Conservation (phyloP, 805 yeast genomes). For the Cyberlindnera amylophila region DNA sequence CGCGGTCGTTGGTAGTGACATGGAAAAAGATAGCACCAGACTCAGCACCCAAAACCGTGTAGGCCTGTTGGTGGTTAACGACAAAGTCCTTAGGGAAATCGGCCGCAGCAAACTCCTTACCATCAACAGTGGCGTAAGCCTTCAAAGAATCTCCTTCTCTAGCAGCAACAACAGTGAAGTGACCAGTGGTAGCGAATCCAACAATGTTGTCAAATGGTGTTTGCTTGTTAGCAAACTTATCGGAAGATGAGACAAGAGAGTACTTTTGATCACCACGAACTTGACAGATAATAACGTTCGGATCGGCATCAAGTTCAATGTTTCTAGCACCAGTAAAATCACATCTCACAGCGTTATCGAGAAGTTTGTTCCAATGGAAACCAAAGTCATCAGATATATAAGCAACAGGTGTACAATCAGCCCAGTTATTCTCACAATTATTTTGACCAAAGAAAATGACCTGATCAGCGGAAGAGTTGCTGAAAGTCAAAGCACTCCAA, state of each 20-base stretch:
- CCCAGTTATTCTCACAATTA: constrained; percentile 38
- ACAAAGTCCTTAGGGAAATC: constrained; percentile 65
- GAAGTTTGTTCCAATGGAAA: constrained; percentile 47
- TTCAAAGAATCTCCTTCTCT: constrained; percentile 47
- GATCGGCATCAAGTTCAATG: constrained; percentile 37
- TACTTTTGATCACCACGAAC: constrained; percentile 30
- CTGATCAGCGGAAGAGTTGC: constrained; percentile 44
- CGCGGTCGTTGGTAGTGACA: constrained; percentile 57
- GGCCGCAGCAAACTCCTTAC: constrained; percentile 71
- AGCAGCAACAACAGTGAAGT: constrained; percentile 69
- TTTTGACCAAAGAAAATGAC: constrained; percentile 68
- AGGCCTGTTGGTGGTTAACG: constrained; percentile 63
- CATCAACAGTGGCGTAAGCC: constrained; percentile 79
- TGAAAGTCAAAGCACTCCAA: constrained; percentile 56
- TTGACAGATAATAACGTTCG: constrained; percentile 63
- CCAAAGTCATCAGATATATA: constrained; percentile 69
- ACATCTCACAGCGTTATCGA: constrained; percentile 54
- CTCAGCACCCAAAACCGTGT: constrained; percentile 75
- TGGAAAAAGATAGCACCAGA: constrained; percentile 77
- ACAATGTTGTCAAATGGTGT: constrained; percentile 54
- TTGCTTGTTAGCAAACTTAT: constrained; percentile 25
- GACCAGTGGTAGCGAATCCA: constrained; percentile 72
- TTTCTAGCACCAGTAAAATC: constrained; percentile 52
- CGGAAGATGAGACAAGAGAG: constrained; percentile 29
- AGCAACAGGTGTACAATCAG: constrained; percentile 51